Evolutionary conservation across 2,329 filamentous ascomycete genomes (phyloP), one percentile per base, ranked within the genome.

Genomic region (Camillea tinctor): DNA sequence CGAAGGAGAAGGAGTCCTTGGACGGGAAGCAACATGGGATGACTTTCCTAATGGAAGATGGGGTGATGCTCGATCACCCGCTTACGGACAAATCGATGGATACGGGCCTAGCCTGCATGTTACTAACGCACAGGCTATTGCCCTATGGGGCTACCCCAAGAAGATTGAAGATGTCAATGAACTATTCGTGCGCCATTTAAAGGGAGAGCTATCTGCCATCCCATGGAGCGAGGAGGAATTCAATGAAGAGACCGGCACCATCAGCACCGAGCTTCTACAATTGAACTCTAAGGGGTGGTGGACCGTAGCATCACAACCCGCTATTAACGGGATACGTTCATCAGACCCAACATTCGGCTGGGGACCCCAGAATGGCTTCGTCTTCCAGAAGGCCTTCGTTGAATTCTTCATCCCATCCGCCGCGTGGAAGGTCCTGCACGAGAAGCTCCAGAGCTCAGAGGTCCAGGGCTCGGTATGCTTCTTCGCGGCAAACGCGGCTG

Each of bases 331-430:
- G 50, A 78, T 93, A 20, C 84, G 84, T 40, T 96, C 91, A 24
- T 86, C 84, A 53, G 87, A 99, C 73, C 77, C 84, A 3, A 85
- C 91, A 20, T 97, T 96, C 69, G 95, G 95, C 64, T 99, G 95
- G 95, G 95, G 95, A 1, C 95, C 95, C 0, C 85, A 84, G 54
- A 88, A 93, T 69, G 95, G 95, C 19, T 98, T 96, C 74, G 93
- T 98, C 53, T 99, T 97, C 80, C 95, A 99, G 72, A 99, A 98
- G 77, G 90, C 94, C 0, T 99, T 99, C 75, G 93, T 99, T 55
- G 95, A 99, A 75, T 92, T 98, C 78, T 99, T 99, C 81, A 79
- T 96, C 60, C 88, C 93, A 0, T 78, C 81, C 0, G 75, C 83
- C 0, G 91, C 94, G 73, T 98, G 93, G 88, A 75, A 78, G 17